Evolutionary conservation across 2,329 filamentous ascomycete species (phyloP).

Genomic region (Cercospora nicotianae): DNA sequence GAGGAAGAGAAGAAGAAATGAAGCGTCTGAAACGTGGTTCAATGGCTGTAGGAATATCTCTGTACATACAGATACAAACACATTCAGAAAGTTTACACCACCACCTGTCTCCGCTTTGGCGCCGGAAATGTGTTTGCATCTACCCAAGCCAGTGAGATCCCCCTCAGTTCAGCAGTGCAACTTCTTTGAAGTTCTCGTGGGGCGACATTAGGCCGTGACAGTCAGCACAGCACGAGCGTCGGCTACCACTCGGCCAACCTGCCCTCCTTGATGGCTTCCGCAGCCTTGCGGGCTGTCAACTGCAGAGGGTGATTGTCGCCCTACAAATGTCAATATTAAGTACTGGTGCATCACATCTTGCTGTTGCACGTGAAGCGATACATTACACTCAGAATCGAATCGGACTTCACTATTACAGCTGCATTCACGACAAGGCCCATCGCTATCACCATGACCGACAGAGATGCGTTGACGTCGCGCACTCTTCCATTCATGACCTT

Average conservation of each 20-base stretch:
- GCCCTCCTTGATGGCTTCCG: background rate
- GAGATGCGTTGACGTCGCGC: slow-evolving; percentile 48
- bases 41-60: slow-evolving; percentile 18
- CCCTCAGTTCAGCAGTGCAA: background rate
- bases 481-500: slow-evolving; percentile 53
- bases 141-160: background rate
- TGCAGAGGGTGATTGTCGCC: slow-evolving; percentile 6
- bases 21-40: background rate
- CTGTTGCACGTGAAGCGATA: background rate
- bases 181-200: background rate
- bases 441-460: slow-evolving; percentile 35
- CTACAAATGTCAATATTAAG: background rate
- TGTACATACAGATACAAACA: slow-evolving; percentile 19
- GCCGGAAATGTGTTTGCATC: background rate
- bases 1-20: slow-evolving; percentile 80
- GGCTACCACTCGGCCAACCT: slow-evolving; percentile 3
- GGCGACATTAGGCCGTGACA: background rate
- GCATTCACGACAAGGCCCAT: background rate
- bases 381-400: background rate
- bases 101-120: background rate
- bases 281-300: background rate
- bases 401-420: background rate
- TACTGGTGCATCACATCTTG: background rate
- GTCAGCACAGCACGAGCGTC: background rate
- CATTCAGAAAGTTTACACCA: background rate